phyloP scores from a whole-genome alignment of 1,139 yeast genomes.

The Taphrina communis region DNA sequence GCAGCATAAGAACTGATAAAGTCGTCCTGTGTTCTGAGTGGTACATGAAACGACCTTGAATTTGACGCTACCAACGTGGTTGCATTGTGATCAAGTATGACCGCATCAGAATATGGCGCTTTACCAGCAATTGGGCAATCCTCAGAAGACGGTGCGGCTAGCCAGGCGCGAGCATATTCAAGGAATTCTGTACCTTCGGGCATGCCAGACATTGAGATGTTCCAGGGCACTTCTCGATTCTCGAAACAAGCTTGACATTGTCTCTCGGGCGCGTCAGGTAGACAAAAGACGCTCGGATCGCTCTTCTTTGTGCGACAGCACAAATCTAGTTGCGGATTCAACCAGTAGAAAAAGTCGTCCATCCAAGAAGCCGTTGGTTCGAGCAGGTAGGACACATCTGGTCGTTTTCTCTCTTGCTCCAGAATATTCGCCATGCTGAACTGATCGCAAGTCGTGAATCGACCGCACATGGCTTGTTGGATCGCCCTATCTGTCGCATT shows the following conservation, averaged over 20 bases:
- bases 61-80: conserved; percentile 62
- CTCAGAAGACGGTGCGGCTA: conserved; percentile 72
- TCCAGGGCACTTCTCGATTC: conserved; percentile 66
- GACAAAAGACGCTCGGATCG: conserved; percentile 59
- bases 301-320: conserved; percentile 70
- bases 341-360: conserved; percentile 85
- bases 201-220: conserved; percentile 77
- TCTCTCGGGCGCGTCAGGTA: conserved; percentile 71
- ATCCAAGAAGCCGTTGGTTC: conserved; percentile 92
- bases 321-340: conserved; percentile 82
- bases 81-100: conserved; percentile 56
- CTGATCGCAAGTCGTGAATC: conserved; percentile 81
- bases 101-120: conserved; percentile 79
- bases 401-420: conserved; percentile 80
- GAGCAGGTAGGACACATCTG: conserved; percentile 66
- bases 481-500: conserved; percentile 65
- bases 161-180: conserved; percentile 79
- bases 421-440: conserved; percentile 80
- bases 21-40: conserved; percentile 81
- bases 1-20: conserved; percentile 80
- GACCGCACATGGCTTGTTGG: conserved; percentile 83
- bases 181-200: conserved; percentile 79
- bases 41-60: conserved; percentile 80
- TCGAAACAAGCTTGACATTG: conserved; percentile 75
- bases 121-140: conserved; percentile 96